Conservation (phyloP, 1,139 yeast species). For the Candida gigantensis region DNA sequence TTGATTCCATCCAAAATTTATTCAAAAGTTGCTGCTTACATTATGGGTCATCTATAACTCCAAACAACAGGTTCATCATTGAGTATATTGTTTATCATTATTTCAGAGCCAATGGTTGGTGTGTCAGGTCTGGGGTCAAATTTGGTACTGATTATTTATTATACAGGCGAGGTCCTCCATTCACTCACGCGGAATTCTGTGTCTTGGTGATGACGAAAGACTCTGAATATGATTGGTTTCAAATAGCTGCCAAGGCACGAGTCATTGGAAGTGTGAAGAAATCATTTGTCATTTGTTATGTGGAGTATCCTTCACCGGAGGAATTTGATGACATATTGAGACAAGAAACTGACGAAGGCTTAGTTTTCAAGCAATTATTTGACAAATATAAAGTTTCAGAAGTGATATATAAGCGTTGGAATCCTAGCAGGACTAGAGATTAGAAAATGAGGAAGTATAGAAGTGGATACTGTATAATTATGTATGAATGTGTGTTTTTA, state of each 20-base stretch:
- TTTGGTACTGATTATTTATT: conserved; percentile 83
- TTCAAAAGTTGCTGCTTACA: conserved; percentile 27
- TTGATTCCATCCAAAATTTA: conserved; percentile 22
- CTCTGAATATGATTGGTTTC: conserved; percentile 51
- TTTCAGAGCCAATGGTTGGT: conserved; percentile 90
- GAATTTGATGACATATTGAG: conserved; percentile 26
- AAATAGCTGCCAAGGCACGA: conserved; percentile 67
- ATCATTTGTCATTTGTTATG: conserved; percentile 67
- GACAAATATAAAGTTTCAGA: conserved; percentile 55
- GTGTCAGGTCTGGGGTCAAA: conserved; percentile 87
- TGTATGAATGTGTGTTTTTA: background rate
- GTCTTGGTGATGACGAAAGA: conserved; percentile 50
- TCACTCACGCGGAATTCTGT: conserved; percentile 89
- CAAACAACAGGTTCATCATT: conserved; percentile 45
- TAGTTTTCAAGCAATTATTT: conserved; percentile 35
- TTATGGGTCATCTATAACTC: conserved; percentile 12
- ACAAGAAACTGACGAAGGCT: conserved; percentile 16
- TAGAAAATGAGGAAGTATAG: conserved; percentile 25
- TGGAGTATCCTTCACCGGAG: conserved; percentile 49
- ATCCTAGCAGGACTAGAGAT: conserved; percentile 80
- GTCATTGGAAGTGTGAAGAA: conserved; percentile 89
- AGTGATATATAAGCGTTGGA: conserved; percentile 75
- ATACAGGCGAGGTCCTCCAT: conserved; percentile 92
- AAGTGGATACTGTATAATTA: background rate
- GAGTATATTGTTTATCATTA: conserved; percentile 82